These are phyloP conservation scores for Candida sithepensis DNA, from an alignment of 805 yeast species.

Conservation along the genomic window DNA sequence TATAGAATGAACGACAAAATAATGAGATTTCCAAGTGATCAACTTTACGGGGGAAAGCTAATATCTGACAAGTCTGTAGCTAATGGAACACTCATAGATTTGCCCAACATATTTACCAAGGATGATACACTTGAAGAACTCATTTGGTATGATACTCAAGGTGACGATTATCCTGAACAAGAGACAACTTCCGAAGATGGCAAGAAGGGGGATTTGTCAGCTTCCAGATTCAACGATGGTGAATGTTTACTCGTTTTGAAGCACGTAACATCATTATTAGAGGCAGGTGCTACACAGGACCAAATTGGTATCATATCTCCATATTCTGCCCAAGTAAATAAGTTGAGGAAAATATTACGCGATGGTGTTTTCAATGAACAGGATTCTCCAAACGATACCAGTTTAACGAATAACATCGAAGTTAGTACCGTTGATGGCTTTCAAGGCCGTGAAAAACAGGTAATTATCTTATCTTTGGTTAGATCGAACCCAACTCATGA, in stretches of 20 bases:
- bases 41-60: conserved; percentile 60
- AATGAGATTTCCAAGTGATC: conserved; percentile 71
- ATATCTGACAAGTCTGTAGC: conserved; percentile 60
- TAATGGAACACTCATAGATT: conserved; percentile 48
- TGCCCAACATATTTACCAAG: conserved; percentile 37
- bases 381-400: not conserved
- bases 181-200: conserved; percentile 34
- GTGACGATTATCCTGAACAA: conserved; percentile 71
- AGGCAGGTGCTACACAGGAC: conserved; percentile 47
- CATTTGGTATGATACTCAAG: conserved; percentile 92
- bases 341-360: conserved; percentile 46
- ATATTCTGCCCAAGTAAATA: conserved; percentile 79
- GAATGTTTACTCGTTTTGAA: conserved; percentile 61
- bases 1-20: conserved; percentile 82
- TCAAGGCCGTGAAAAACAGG: conserved; percentile 94
- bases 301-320: conserved; percentile 88
- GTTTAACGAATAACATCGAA: conserved; percentile 42
- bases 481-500: conserved; percentile 69
- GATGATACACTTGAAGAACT: conserved; percentile 50
- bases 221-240: conserved; percentile 73
- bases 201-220: conserved; percentile 20
- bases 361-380: conserved; percentile 15
- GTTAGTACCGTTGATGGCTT: conserved; percentile 93
- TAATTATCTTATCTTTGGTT: conserved; percentile 74
- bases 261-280: conserved; percentile 52